These are phyloP conservation scores for Lagenaria siceraria DNA, from an alignment of 306 rosid species.

Conservation along the genomic window DNA sequence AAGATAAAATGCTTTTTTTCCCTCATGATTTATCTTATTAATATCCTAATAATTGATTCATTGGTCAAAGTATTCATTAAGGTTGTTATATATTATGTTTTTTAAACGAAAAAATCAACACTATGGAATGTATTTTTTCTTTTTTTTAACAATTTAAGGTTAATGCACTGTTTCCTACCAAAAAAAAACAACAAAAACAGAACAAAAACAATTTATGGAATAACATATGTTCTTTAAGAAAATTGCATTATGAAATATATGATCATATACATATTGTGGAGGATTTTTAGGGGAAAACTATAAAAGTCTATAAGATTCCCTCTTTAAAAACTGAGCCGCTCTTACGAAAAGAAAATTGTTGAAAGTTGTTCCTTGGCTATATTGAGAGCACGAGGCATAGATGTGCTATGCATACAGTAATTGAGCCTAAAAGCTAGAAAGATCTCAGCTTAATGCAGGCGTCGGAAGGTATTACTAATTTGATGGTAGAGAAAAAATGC, in stretches of 20 bases:
- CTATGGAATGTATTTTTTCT: too few species aligned
- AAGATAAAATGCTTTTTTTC: background rate
- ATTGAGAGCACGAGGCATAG: background rate
- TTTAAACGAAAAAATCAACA: too few species aligned
- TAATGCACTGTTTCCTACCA: too few species aligned
- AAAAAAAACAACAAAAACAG: too few species aligned
- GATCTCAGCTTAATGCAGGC: background rate
- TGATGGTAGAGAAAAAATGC: slow-evolving; percentile 15
- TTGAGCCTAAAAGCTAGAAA: background rate
- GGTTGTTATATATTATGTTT: background rate
- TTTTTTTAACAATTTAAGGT: background rate
- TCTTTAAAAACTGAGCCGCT: background rate
- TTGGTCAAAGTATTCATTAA: background rate
- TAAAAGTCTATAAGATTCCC: background rate
- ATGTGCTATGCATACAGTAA: background rate
- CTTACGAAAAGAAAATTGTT: background rate
- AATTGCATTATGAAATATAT: background rate
- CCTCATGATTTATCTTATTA: background rate
- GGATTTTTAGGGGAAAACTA: background rate
- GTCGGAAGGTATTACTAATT: background rate
- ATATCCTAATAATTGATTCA: background rate
- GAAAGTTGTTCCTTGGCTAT: background rate
- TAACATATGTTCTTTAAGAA: background rate
- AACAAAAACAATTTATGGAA: background rate
- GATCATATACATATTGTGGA: background rate